phyloP scores from a whole-genome alignment of 2,329 filamentous ascomycete species.

The Pyrenophora teres region DNA sequence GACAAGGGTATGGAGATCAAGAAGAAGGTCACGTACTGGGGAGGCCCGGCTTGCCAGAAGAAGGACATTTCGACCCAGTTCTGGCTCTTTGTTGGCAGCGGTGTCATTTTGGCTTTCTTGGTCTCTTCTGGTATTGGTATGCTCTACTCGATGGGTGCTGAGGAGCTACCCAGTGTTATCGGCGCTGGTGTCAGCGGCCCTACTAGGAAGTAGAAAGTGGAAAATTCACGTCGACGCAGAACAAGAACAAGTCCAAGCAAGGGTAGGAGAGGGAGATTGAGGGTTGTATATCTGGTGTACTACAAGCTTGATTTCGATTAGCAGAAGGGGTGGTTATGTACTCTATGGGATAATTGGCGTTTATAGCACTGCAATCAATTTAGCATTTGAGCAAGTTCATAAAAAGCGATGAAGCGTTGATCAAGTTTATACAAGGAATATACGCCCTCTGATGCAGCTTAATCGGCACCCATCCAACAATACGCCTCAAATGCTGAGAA shows the following conservation, averaged over 20 bases:
- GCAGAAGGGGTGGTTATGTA: conserved; percentile 21
- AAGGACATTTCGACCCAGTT: conserved; percentile 86
- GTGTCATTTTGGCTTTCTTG: conserved; percentile 69
- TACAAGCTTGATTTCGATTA: conserved; percentile 26
- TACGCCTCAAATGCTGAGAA: conserved; percentile 14
- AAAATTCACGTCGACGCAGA: neutral
- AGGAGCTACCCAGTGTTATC: conserved; percentile 90
- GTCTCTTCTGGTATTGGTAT: conserved; percentile 74
- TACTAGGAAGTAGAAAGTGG: conserved; percentile 44
- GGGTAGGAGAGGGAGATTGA: neutral
- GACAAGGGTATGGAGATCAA: conserved; percentile 54
- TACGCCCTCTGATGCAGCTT: conserved; percentile 1
- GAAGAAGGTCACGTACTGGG: conserved; percentile 73
- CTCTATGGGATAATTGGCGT: conserved; percentile 37
- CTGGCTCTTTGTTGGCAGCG: conserved; percentile 81
- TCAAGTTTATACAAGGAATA: neutral
- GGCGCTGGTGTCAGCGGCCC: conserved; percentile 86
- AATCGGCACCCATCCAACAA: conserved; percentile 5
- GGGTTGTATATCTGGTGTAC: conserved; percentile 41
- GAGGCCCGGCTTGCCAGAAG: conserved; percentile 86
- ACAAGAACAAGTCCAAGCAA: neutral
- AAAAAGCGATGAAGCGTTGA: neutral
- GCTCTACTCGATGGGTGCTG: conserved; percentile 80
- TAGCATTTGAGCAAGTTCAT: conserved; percentile 18
- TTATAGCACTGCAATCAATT: conserved; percentile 42